Evolutionary conservation across 345 rosid genomes (phyloP).

Genomic region (Eucalyptus melliodora): DNA sequence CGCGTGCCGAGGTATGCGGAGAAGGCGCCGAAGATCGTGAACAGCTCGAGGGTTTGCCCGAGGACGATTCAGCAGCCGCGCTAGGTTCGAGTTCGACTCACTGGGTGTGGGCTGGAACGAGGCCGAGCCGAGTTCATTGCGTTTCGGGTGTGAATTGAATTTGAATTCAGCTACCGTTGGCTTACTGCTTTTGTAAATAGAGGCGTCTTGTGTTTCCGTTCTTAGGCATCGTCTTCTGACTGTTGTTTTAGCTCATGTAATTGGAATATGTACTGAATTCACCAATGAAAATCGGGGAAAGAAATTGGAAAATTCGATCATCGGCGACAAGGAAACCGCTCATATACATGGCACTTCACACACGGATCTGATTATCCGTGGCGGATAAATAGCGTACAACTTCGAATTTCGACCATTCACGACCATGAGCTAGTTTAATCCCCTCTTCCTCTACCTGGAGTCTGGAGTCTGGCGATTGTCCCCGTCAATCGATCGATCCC

Average conservation of each 20-base stretch:
- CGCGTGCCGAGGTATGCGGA: slow-evolving; percentile 18
- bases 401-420: background rate
- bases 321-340: background rate
- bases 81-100: slow-evolving; percentile 1
- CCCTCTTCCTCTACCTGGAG: background rate
- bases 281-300: background rate
- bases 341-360: background rate
- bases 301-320: background rate
- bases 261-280: background rate
- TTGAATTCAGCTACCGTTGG: background rate
- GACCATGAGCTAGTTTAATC: background rate
- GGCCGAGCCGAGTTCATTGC: background rate
- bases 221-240: background rate
- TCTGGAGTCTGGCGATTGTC: background rate
- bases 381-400: background rate
- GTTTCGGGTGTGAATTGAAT: background rate
- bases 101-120: background rate
- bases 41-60: slow-evolving; percentile 34
- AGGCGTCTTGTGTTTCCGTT: background rate
- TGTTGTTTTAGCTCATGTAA: background rate
- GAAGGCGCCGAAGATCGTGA: slow-evolving; percentile 47
- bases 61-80: slow-evolving; percentile 58
- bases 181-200: background rate
- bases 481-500: background rate
- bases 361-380: background rate